Base-by-base conservation (phyloP, 106 monocot species). In the Apostasia shenzhenica region DNA sequence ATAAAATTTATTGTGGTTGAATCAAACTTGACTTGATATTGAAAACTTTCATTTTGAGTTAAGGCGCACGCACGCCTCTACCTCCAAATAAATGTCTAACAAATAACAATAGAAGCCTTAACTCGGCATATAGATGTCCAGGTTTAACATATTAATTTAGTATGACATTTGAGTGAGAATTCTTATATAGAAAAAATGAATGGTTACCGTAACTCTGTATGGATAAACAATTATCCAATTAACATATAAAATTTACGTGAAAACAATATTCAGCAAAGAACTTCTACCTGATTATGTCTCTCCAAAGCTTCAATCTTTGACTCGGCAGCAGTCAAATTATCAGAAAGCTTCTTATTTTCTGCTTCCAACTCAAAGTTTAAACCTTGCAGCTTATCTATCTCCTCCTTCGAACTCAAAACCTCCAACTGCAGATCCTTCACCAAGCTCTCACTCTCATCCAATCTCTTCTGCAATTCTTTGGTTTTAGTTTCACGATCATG, bases 361-460 rank as follows among this genome's bases (percentile, higher is more conserved):
- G 45, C 45, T 63, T 89, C 86, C 49, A 92, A 72, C 75, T 71
- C 75, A 41, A 54, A 14, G 69, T 92, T 85, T 41, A 69, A 6
- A 45, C 55, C 56, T 67, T 73, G 66, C 83, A 93, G 13, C 71
- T 69, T 82, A 76, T 93, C 81, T 59, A 85, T 42, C 57, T 83
- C 69, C 3, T 49, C 78, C 66, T 77, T 85, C 68, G 82, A 41
- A 14, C 9, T 57, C 45, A 10, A 66, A 55, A 88, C 75, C 62
- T 86, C 86, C 0, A 49, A 50, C n/a, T 69, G 78, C 81, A 89
- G 71, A 55, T 76, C 78, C 72, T 76, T 74, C 55, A 79, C 83
- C 74, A 74, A 55, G 12, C 56, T 72, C 64, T 88, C 85, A 59
- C 76, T 85, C 57, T 54, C 73, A 61, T 75, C 69, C 42, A 82